These are phyloP conservation scores for Beauveria sp. DNA, from an alignment of 2,329 filamentous ascomycete genomes.

Conservation along the genomic window DNA sequence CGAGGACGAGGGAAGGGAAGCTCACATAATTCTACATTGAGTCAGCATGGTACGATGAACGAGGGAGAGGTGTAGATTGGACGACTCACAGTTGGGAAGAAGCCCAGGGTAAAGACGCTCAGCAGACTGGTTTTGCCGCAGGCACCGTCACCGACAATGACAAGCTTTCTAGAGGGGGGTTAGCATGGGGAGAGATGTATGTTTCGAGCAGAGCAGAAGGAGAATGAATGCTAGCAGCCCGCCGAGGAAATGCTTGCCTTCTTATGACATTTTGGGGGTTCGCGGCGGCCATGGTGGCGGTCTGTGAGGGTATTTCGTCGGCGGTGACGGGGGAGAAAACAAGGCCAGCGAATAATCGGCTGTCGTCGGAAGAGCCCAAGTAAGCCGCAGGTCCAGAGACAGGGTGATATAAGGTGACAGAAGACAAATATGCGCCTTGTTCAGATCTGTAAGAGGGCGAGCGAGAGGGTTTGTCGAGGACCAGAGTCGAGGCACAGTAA, in stretches of 20 bases:
- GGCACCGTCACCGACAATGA: constrained; percentile 94
- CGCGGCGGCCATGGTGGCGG: constrained; percentile 7
- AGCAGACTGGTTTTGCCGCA: constrained; percentile 97
- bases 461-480: neutral
- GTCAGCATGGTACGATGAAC: constrained; percentile 16
- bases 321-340: neutral
- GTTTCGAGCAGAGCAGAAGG: neutral
- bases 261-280: constrained; percentile 12
- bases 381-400: neutral
- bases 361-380: neutral
- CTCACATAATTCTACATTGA: constrained; percentile 50
- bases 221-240: neutral
- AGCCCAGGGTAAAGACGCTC: constrained; percentile 95
- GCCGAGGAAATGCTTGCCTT: constrained; percentile 5
- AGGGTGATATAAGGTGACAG: neutral
- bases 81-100: constrained; percentile 84
- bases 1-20: neutral
- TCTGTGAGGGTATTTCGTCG: neutral
- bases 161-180: constrained; percentile 65
- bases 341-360: neutral
- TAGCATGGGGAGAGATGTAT: neutral
- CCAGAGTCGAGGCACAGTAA: neutral
- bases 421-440: neutral
- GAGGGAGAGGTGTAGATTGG: neutral
- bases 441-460: neutral